phyloP scores from a whole-genome alignment of 345 rosid genomes.

The Linum lewisii region DNA sequence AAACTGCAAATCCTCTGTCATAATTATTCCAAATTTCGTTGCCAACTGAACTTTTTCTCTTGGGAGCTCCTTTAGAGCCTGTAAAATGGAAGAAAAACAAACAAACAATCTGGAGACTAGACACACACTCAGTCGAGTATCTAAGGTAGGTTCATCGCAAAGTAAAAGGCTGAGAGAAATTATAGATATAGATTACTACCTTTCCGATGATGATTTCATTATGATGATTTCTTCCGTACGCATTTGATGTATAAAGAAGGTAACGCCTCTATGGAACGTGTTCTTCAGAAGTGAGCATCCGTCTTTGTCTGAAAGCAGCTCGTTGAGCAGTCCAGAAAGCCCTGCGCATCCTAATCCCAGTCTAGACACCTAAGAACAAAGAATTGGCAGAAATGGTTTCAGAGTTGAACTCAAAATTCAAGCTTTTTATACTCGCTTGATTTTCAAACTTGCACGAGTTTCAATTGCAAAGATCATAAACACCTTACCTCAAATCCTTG shows the following conservation, averaged over 20 bases:
- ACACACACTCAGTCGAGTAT: too few species aligned
- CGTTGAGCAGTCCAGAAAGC: slow-evolving; percentile 30
- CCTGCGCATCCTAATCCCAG: slow-evolving; percentile 46
- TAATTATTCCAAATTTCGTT: slow-evolving; percentile 33
- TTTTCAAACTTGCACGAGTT: background rate
- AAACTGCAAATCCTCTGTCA: slow-evolving; percentile 12
- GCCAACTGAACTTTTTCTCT: slow-evolving; percentile 39
- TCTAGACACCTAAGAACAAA: slow-evolving; percentile 27
- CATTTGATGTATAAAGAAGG: slow-evolving; percentile 35
- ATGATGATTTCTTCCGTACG: slow-evolving; percentile 29
- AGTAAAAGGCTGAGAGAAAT: background rate
- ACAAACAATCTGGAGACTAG: background rate
- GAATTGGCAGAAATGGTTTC: background rate
- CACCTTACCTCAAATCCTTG: slow-evolving; percentile 33
- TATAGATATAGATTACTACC: slow-evolving; percentile 12
- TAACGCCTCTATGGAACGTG: slow-evolving; percentile 33
- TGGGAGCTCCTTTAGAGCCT: slow-evolving; percentile 50
- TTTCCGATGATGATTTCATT: slow-evolving; percentile 45
- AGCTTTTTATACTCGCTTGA: background rate
- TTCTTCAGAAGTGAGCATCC: slow-evolving; percentile 30
- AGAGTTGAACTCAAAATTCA: background rate
- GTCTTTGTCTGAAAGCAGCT: slow-evolving; percentile 37
- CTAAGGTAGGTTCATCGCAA: background rate
- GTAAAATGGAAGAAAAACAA: background rate
- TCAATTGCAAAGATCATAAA: background rate